Percentiles rank a stretch among this genome's conserved stretches.
These are phyloP conservation scores for Pterocarpus macrocarpus DNA, from an alignment of 306 rosid genomes.

Conservation along the genomic window DNA sequence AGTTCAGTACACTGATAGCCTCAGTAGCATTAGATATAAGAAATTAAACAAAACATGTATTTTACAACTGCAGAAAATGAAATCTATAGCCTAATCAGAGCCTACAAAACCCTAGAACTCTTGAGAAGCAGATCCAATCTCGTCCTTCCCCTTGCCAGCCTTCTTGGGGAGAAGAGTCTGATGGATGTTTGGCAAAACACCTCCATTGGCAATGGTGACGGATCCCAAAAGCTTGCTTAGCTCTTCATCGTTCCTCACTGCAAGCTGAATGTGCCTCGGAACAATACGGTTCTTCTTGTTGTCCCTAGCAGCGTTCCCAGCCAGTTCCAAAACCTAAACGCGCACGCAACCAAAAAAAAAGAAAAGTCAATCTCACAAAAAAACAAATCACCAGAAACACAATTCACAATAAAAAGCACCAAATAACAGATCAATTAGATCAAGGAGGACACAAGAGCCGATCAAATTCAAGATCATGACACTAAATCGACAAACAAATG, in stretches of 20 bases:
- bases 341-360: not conserved
- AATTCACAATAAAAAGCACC: not conserved
- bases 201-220: conserved; percentile 83
- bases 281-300: conserved; percentile 91
- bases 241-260: conserved; percentile 86
- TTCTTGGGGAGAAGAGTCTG: conserved; percentile 79
- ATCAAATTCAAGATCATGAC: not conserved
- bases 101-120: conserved; percentile 59
- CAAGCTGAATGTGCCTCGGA: conserved; percentile 91
- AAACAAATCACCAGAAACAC: not conserved
- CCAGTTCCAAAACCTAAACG: conserved; percentile 76
- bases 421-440: too few relatives aligned
- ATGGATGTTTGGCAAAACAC: conserved; percentile 79
- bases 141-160: conserved; percentile 79
- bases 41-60: conserved; percentile 33
- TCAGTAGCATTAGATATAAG: not conserved
- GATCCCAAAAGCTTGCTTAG: conserved; percentile 82
- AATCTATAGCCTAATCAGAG: not conserved
- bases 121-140: conserved; percentile 87
- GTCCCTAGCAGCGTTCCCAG: conserved; percentile 92
- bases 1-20: not conserved
- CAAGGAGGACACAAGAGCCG: not conserved
- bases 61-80: conserved; percentile 42
- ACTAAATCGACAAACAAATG: not conserved
- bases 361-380: too few relatives aligned